Base-by-base conservation (phyloP, 257 asterid genomes). In the Capsicum pubescens region DNA sequence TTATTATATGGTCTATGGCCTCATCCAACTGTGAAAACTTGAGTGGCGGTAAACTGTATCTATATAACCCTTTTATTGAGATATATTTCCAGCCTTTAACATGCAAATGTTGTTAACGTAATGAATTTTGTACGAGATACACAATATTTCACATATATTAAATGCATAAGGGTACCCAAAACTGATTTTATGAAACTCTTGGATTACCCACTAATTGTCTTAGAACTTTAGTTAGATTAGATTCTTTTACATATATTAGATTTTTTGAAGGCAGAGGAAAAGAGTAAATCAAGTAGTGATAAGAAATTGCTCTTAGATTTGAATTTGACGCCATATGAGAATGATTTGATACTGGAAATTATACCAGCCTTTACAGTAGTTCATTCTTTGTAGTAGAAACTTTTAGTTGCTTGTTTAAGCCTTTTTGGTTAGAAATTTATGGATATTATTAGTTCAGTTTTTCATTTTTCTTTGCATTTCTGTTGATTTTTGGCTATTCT, bases 151-250 rank as follows among this genome's bases (percentile, higher is more conserved):
- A 26, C 32, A 26, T 26, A 72, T 42, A 19, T 48, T 71, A 44
- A 26, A 71, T 44, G 79, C 79, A 71, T 44, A 44, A 2, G 56
- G 79, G 36, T 44, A 44, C 79, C 10, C 36, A 70, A 42, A 71
- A 71, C 36, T 71, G 17, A 57, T 26, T 70, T 17, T 72, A 72
- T 48, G 39, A 19, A 72, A 72, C 80, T 10, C 59, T 9, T 19
- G 36, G 59, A 13, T 48, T 72, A 72, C 80, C 80, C 59, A n/a
- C 79, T 42, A 70, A 71, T 70, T 70, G 56, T 42, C 9, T 17
- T 70, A 70, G 52, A 70, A 42, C 8, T 17, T 71, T 44, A 26
- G 79, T 71, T 71, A 26, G 79, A 57, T 44, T 16, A 71, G 79
- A 71, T 44, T 44, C 36, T 71, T 19, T 71, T 10, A 71, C 32